These are phyloP conservation scores for Hypoxylon sp. DNA, from an alignment of 2,329 filamentous ascomycete species.

Conservation along the genomic window DNA sequence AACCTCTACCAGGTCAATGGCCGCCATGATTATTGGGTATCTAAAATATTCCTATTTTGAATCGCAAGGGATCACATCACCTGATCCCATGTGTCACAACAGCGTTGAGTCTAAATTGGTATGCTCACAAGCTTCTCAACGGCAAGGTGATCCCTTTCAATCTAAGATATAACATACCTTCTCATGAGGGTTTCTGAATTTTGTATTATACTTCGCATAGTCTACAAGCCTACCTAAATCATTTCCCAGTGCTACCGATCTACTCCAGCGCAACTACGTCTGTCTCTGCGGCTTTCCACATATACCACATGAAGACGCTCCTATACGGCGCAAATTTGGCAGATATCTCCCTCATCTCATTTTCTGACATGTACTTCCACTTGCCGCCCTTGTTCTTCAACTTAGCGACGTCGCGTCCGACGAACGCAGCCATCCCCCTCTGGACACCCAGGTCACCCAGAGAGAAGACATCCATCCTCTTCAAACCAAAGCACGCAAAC, in stretches of 20 bases:
- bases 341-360: conserved; percentile 88
- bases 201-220: not conserved
- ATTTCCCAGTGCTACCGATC: conserved; percentile 11
- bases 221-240: not conserved
- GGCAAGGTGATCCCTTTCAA: not conserved
- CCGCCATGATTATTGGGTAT: not conserved
- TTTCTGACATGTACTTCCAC: conserved; percentile 98
- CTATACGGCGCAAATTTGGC: conserved; percentile 88
- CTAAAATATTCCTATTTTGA: not conserved
- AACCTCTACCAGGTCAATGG: not conserved
- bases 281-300: conserved; percentile 90
- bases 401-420: conserved; percentile 86
- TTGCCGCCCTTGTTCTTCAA: conserved; percentile 84
- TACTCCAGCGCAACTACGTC: conserved; percentile 75
- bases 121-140: not conserved
- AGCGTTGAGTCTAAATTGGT: not conserved
- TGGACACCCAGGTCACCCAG: conserved; percentile 95
- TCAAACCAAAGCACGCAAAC: conserved; percentile 97
- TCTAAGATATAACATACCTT: not conserved
- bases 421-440: conserved; percentile 91
- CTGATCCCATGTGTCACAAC: not conserved
- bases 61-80: not conserved
- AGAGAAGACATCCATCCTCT: conserved; percentile 93
- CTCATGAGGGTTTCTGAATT: not conserved
- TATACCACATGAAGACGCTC: conserved; percentile 98